Conservation (phyloP, 1,284 basidiomycete species). For the Prillingera fragicola region DNA sequence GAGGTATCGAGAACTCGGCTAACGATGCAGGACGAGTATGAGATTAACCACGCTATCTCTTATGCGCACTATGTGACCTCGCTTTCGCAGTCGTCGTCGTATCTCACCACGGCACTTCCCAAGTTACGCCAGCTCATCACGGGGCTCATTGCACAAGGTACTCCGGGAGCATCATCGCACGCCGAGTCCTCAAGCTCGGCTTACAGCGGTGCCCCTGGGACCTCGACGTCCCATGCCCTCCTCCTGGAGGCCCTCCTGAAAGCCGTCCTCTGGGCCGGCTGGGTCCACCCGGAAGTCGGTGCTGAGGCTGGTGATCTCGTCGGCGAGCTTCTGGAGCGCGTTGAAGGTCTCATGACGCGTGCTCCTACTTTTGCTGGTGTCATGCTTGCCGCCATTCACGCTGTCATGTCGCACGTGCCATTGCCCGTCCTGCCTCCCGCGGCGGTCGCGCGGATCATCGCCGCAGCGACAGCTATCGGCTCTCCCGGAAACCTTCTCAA, state of each 20-base stretch:
- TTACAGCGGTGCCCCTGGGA: not conserved
- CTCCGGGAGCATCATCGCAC: too few species aligned
- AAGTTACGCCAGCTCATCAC: conserved; percentile 10
- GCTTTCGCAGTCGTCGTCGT: conserved; percentile 22
- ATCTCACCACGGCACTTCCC: conserved; percentile 15
- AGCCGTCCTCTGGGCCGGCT: conserved; percentile 37
- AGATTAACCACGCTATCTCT: conserved; percentile 45
- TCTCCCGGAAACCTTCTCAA: conserved; percentile 32
- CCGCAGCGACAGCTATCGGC: conserved; percentile 20
- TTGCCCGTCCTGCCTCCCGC: conserved; percentile 21
- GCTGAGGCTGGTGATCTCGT: conserved; percentile 21
- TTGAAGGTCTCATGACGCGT: conserved; percentile 14
- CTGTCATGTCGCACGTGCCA: conserved; percentile 25
- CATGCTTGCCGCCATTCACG: conserved; percentile 28
- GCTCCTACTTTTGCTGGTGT: conserved; percentile 30
- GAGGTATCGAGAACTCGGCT: not conserved
- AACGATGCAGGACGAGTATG: conserved; percentile 30
- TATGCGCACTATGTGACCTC: conserved; percentile 44
- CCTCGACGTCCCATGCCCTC: conserved; percentile 22
- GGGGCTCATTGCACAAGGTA: conserved; percentile 30
- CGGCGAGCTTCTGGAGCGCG: conserved; percentile 22
- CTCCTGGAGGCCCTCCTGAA: conserved; percentile 31
- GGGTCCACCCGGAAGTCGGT: conserved; percentile 17
- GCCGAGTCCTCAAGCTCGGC: conserved; percentile 7
- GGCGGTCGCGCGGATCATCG: conserved; percentile 17